Evolutionary conservation across 306 rosid genomes (phyloP).

Genomic region (Potentilla sterilis): DNA sequence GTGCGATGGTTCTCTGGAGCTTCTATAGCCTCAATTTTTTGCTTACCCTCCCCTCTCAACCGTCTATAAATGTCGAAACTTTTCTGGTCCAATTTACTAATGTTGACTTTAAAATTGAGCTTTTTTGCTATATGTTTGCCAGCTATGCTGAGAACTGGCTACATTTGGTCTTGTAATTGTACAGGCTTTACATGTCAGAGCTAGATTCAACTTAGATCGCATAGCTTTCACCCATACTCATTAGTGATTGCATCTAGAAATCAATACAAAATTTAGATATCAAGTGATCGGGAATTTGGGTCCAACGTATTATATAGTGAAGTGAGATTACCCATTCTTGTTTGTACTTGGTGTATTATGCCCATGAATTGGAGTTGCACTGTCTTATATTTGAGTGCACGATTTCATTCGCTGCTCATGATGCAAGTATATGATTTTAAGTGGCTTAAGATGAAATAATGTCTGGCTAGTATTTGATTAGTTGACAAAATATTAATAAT

Average conservation of each 20-base stretch:
- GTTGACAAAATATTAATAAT: background rate
- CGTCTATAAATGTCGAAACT: background rate
- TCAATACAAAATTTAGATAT: background rate
- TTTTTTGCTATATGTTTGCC: background rate
- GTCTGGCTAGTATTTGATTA: background rate
- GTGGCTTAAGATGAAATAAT: background rate
- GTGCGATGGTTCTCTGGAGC: conserved; percentile 1
- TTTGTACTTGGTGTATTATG: background rate
- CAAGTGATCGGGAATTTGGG: background rate
- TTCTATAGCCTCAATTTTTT: background rate
- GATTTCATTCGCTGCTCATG: background rate
- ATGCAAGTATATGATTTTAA: background rate
- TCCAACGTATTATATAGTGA: background rate
- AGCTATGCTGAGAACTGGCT: background rate
- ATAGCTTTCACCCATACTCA: background rate
- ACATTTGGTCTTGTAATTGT: background rate
- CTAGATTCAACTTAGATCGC: background rate
- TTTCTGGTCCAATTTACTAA: background rate
- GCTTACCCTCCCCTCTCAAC: background rate
- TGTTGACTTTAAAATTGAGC: background rate
- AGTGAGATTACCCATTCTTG: background rate
- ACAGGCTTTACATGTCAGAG: background rate
- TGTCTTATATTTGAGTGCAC: background rate
- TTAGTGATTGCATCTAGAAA: background rate
- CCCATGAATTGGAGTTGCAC: background rate